Percentiles rank a stretch among this genome's conserved stretches.
Conservation (phyloP, 192 early-diverging fungal species). For the Neocallimastix lanati region DNA sequence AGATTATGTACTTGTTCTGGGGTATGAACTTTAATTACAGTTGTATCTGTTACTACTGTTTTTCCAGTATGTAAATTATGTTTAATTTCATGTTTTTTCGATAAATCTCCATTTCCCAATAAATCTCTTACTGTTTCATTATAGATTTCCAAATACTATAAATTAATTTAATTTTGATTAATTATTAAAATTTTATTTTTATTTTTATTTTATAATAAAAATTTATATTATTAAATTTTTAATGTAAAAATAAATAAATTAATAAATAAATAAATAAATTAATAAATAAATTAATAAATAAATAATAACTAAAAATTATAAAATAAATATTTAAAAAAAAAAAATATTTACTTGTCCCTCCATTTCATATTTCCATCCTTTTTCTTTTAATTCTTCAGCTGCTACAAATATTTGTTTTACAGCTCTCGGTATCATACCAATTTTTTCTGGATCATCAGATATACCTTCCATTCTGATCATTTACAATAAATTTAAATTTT, state of each 20-base stretch:
- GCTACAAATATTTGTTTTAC: constrained; percentile 73
- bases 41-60: constrained; percentile 61
- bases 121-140: constrained; percentile 84
- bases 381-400: constrained; percentile 43
- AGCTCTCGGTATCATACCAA: constrained; percentile 89
- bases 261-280: neutral
- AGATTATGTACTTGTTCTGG: constrained; percentile 53
- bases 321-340: too few relatives aligned
- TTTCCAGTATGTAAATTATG: constrained; percentile 51
- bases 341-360: constrained; percentile 31
- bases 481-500: too few relatives aligned
- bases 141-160: constrained; percentile 96
- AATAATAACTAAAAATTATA: too few relatives aligned
- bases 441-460: constrained; percentile 8
- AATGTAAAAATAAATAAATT: too few relatives aligned
- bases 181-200: too few relatives aligned
- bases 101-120: constrained; percentile 18
- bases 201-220: too few relatives aligned
- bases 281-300: too few relatives aligned
- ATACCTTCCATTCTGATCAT: constrained; percentile 31
- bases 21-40: constrained; percentile 15
- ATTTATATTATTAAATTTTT: too few relatives aligned
- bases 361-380: constrained; percentile 78
- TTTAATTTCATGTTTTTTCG: constrained; percentile 66
- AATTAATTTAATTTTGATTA: too few relatives aligned